A percentile compares a stretch with the other conserved stretches of the same genome.
Conservation (phyloP, 202 grass and related monocot species). For the Panicum virgatum region DNA sequence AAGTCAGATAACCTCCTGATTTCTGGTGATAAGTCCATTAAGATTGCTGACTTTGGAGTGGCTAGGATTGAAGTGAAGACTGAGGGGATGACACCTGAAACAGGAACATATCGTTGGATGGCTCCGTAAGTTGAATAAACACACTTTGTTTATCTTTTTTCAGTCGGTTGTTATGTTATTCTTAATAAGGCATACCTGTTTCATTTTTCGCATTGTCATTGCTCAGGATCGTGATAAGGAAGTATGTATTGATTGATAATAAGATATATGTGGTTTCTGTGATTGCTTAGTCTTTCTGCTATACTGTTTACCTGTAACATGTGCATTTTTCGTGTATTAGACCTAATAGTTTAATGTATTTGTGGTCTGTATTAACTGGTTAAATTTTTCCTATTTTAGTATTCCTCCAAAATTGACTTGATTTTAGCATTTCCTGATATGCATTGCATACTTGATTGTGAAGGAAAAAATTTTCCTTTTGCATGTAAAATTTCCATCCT, state of each 20-base stretch:
- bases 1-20: slow-evolving; percentile 95
- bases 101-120: slow-evolving; percentile 98
- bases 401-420: not conserved
- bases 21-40: slow-evolving; percentile 89
- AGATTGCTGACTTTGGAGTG: slow-evolving; percentile 97
- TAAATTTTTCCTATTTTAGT: not conserved
- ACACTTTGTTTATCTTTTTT: slow-evolving; percentile 23
- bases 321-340: not conserved
- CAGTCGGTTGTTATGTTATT: not conserved
- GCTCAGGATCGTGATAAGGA: not conserved
- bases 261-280: slow-evolving; percentile 8
- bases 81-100: slow-evolving; percentile 98
- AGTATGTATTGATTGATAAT: slow-evolving; percentile 5
- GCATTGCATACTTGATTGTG: slow-evolving; percentile 14
- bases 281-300: slow-evolving; percentile 1
- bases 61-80: slow-evolving; percentile 91
- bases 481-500: slow-evolving; percentile 10
- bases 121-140: slow-evolving; percentile 78
- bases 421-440: slow-evolving; percentile 2
- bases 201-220: slow-evolving; percentile 4
- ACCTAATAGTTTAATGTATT: slow-evolving; percentile 2
- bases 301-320: not conserved
- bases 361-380: not conserved
- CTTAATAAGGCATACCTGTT: not conserved
- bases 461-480: not conserved